Percentiles rank a stretch among this genome's conserved stretches.
Conservation (phyloP, 768 basidiomycete genomes). For the Exsudoporus frostii region DNA sequence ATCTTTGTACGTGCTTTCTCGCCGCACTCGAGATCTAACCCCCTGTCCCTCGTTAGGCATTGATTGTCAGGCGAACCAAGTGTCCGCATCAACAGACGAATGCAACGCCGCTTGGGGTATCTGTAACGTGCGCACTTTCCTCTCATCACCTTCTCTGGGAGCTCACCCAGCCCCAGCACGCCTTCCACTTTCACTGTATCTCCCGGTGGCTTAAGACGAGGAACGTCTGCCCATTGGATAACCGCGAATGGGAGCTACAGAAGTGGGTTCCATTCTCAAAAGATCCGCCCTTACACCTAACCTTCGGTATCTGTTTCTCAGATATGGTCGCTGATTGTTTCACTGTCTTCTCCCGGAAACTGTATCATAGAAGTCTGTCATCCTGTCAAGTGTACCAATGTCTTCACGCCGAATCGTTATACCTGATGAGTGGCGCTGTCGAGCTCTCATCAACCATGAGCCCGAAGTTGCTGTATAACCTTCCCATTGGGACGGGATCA, state of each 20-base stretch:
- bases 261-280: conserved; percentile 56
- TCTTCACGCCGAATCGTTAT: neutral
- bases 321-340: conserved; percentile 41
- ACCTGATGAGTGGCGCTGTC: neutral
- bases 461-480: neutral
- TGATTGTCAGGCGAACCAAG: conserved; percentile 99
- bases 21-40: neutral
- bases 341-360: neutral
- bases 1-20: conserved; percentile 71
- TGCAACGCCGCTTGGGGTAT: conserved; percentile 99
- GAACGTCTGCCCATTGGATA: conserved; percentile 92
- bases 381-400: conserved; percentile 13
- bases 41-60: conserved; percentile 61
- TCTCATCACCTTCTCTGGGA: neutral
- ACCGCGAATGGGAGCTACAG: conserved; percentile 95
- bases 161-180: conserved; percentile 58
- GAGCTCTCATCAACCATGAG: neutral
- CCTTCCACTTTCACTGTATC: conserved; percentile 99
- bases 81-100: conserved; percentile 93
- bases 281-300: neutral
- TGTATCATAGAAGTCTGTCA: conserved; percentile 21
- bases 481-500: neutral
- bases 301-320: conserved; percentile 10
- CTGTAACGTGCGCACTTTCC: conserved; percentile 67
- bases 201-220: conserved; percentile 98